Conservation (phyloP, 2,329 filamentous ascomycete species). For the Tolypocladium cylindrosporum region DNA sequence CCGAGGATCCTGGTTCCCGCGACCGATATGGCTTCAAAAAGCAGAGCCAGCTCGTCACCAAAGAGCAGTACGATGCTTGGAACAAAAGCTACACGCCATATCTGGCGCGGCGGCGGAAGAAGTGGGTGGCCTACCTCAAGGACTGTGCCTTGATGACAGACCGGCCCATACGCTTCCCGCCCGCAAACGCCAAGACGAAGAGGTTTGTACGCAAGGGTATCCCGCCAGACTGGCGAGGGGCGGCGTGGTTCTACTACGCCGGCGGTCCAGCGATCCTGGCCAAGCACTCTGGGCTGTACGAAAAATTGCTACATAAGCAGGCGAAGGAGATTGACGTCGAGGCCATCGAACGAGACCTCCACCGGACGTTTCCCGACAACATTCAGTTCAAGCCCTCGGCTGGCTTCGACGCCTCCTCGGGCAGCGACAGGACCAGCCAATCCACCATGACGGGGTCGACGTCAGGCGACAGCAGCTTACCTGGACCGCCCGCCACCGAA, state of each 20-base stretch:
- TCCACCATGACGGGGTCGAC: conserved; percentile 24
- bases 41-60: conserved; percentile 65
- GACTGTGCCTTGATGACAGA: conserved; percentile 66
- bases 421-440: conserved; percentile 23
- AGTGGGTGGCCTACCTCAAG: conserved; percentile 72
- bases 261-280: conserved; percentile 72
- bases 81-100: conserved; percentile 65
- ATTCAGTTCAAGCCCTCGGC: conserved; percentile 67
- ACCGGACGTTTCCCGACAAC: conserved; percentile 93
- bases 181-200: conserved; percentile 73
- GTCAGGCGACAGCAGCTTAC: conserved; percentile 24
- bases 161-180: conserved; percentile 67
- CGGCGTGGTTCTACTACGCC: conserved; percentile 94
- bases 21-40: conserved; percentile 94
- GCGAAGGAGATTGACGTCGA: conserved; percentile 70
- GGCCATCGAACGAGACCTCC: conserved; percentile 85
- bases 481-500: conserved; percentile 19
- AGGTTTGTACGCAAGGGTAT: conserved; percentile 89
- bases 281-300: conserved; percentile 69
- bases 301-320: conserved; percentile 52
- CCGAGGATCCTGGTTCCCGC: conserved; percentile 43
- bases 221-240: conserved; percentile 86
- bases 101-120: conserved; percentile 62
- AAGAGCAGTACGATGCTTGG: conserved; percentile 76
- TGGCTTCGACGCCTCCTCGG: conserved; percentile 19